Base-by-base conservation (phyloP, 2,329 filamentous ascomycete species). In the Alternaria gaisen region DNA sequence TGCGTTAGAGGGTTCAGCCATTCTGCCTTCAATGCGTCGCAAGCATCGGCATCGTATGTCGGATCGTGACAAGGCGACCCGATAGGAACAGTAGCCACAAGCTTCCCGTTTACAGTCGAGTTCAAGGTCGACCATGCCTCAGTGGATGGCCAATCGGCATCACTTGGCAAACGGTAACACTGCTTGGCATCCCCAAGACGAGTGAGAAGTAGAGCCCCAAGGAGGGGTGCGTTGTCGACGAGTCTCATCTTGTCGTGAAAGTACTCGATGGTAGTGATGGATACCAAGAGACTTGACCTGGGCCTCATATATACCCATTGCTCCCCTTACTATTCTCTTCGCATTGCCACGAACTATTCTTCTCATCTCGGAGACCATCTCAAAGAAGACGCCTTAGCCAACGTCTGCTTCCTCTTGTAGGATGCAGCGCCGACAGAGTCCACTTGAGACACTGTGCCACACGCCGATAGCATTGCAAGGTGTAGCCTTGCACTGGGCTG, bases 11-110 rank as follows among this genome's bases (percentile, higher is more conserved):
- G 65, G 20, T 64, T 46, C 16, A 41, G 42, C 65, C 63, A 68
- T 41, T 24, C 20, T 46, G 74, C 69, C 47, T 64, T 56, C 41
- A 72, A 50, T 16, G 46, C 47, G n/a, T 60, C 36, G 24, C 69
- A 72, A n/a, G 48, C 55, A 12, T 28, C 54, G 9, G 50, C 67
- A 61, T 71, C 56, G 44, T 71, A 72, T 11, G 51, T 61, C 7
- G 63, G 64, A 16, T 62, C 75, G 56, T 80, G 78, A 60, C 79
- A 80, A 6, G 75, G 73, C 22, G 69, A 72, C 7, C 75, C 80
- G 16, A 81, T 71, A 16, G 79, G 80, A 5, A 80, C 73, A 16
- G 79, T 81, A 4, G 73, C 70, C 10, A 81, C 65, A 50, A 81
- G 67, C 53, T 73, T 74, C 43, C 80, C 80, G 26, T 67, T 71